Conservation (phyloP, 1,284 basidiomycete species). For the Heterobasidion parviporum region DNA sequence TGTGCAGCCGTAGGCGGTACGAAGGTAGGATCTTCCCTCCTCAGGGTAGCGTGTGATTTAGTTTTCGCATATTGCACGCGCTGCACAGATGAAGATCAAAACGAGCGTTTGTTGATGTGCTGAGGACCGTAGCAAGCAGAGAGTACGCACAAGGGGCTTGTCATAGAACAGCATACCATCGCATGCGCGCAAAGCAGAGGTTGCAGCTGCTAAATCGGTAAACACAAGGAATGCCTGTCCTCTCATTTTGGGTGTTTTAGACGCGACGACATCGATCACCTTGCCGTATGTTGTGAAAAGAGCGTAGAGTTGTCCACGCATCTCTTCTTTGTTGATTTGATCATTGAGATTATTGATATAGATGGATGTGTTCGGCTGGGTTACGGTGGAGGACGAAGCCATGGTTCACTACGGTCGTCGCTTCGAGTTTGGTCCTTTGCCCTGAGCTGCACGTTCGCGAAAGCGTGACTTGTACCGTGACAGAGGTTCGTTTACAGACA, state of each 20-base stretch:
- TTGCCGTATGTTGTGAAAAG: conserved; percentile 93
- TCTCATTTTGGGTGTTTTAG: conserved; percentile 80
- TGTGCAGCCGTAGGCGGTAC: conserved; percentile 59
- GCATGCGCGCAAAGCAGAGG: conserved; percentile 84
- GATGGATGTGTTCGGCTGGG: conserved; percentile 80
- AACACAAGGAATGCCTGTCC: conserved; percentile 98
- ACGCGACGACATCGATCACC: conserved; percentile 92
- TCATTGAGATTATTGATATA: conserved; percentile 94
- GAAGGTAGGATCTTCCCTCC: conserved; percentile 68
- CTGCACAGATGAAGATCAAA: conserved; percentile 28
- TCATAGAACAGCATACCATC: conserved; percentile 93
- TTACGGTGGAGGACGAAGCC: conserved; percentile 32
- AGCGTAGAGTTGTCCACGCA: conserved; percentile 76
- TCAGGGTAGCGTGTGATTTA: conserved; percentile 76
- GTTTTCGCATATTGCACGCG: conserved; percentile 83
- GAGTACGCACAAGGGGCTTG: conserved; percentile 69
- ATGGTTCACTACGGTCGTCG: conserved; percentile 11
- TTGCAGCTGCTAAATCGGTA: conserved; percentile 80
- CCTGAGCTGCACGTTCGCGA: conserved; percentile 7
- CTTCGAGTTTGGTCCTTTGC: background rate
- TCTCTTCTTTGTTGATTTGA: conserved; percentile 91
- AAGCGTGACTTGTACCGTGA: background rate
- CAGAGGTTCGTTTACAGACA: background rate
- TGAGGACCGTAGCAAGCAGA: conserved; percentile 6
- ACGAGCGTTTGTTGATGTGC: conserved; percentile 9